phyloP scores from a whole-genome alignment of 345 rosid genomes.

The Turritis glabra region DNA sequence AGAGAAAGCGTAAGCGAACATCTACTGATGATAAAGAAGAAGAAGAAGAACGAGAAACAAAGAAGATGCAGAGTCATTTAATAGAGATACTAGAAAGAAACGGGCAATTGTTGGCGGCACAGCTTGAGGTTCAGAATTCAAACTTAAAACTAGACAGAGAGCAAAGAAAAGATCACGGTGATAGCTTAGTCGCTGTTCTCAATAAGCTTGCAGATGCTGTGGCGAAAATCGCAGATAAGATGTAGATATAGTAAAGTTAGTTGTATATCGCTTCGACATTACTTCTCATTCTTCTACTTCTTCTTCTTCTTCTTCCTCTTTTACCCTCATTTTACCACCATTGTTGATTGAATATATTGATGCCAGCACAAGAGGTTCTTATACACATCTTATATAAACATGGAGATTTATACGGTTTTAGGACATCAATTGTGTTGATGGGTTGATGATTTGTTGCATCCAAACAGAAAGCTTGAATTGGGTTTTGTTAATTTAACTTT shows the following conservation, averaged over 20 bases:
- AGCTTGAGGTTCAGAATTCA: constrained; percentile 81
- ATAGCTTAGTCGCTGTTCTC: constrained; percentile 73
- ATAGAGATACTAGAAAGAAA: constrained; percentile 71
- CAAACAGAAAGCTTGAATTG: background rate
- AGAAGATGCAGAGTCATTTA: constrained; percentile 49
- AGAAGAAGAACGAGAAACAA: constrained; percentile 43
- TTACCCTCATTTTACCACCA: constrained; percentile 1
- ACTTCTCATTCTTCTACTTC: constrained; percentile 12
- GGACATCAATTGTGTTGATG: constrained; percentile 1
- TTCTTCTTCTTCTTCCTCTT: background rate
- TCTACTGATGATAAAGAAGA: constrained; percentile 8
- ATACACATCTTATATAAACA: constrained; percentile 22
- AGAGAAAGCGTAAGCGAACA: constrained; percentile 68
- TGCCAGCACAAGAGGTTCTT: constrained; percentile 22
- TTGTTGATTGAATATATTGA: constrained; percentile 24
- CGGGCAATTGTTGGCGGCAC: constrained; percentile 72
- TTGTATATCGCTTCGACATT: constrained; percentile 11
- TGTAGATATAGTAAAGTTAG: constrained; percentile 44
- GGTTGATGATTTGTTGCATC: background rate
- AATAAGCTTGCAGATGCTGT: constrained; percentile 89
- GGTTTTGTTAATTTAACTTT: background rate
- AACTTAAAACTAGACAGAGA: constrained; percentile 70
- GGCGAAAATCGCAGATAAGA: constrained; percentile 83
- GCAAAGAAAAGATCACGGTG: constrained; percentile 77
- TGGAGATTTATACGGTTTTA: constrained; percentile 19